A percentile compares a stretch with the other conserved stretches of the same genome.
Evolutionary conservation across 1,284 basidiomycete species (phyloP).

Genomic region (Fistulinella cinereoalba): DNA sequence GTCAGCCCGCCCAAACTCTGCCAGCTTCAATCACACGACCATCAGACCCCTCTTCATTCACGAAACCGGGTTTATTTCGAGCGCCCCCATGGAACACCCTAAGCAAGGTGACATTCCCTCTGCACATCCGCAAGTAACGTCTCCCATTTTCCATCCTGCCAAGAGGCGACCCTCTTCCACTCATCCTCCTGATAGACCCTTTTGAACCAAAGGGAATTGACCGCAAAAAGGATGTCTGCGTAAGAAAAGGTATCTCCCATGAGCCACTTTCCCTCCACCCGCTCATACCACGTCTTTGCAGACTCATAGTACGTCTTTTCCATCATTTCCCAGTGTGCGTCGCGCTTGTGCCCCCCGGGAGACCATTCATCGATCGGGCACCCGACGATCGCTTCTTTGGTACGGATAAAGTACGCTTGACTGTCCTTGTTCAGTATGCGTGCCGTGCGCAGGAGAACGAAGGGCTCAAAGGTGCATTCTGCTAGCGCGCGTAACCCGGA

Average conservation of each 20-base stretch:
- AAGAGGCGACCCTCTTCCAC: constrained; percentile 21
- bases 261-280: constrained; percentile 21
- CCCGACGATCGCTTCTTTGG: neutral
- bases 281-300: constrained; percentile 17
- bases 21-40: too few species aligned
- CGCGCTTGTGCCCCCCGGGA: constrained; percentile 23
- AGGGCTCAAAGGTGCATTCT: neutral
- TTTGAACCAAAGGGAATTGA: constrained; percentile 17
- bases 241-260: constrained; percentile 31
- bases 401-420: constrained; percentile 9
- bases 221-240: constrained; percentile 26
- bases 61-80: too few species aligned
- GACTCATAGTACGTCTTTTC: constrained; percentile 10
- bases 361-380: constrained; percentile 21
- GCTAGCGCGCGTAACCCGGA: constrained; percentile 7
- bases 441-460: constrained; percentile 15
- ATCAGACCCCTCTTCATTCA: too few species aligned
- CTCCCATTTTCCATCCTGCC: constrained; percentile 26
- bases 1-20: too few species aligned
- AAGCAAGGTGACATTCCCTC: constrained; percentile 23
- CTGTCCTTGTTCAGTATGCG: constrained; percentile 25
- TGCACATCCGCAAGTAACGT: constrained; percentile 20
- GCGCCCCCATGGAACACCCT: too few species aligned
- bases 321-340: constrained; percentile 20
- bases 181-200: constrained; percentile 20